Evolutionary conservation across 108 stramenopile species (phyloP).

Genomic region (Pseudonitzschia multiseries): DNA sequence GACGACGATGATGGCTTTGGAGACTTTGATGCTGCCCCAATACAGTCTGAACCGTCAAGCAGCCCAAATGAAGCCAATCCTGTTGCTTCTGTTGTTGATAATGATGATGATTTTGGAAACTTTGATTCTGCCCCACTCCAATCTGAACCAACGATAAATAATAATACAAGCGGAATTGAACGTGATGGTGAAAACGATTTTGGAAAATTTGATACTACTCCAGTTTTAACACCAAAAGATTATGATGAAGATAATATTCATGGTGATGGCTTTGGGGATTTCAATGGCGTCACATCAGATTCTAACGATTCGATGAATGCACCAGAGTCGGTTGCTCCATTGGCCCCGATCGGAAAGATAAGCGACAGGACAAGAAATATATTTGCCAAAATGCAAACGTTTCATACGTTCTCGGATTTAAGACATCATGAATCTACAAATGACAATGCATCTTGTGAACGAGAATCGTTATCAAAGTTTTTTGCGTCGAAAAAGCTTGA

Average conservation of each 20-base stretch:
- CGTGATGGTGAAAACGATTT: conserved; percentile 17
- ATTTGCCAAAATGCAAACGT: conserved; percentile 19
- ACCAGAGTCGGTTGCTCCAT: background rate
- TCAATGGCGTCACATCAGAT: no score
- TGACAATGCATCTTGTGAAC: background rate
- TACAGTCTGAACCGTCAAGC: background rate
- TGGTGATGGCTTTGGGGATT: no score
- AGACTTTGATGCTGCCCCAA: conserved; percentile 25
- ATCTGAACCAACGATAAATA: no score
- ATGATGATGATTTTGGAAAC: conserved; percentile 6
- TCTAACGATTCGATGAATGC: no score
- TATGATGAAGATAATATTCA: conserved; percentile 1
- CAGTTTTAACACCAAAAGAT: background rate
- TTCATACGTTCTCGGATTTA: conserved; percentile 19
- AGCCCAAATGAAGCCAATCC: background rate
- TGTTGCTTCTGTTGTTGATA: no score
- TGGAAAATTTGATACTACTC: conserved; percentile 16
- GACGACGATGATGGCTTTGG: background rate
- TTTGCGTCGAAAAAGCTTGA: background rate
- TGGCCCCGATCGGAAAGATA: conserved; percentile 3
- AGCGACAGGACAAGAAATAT: conserved; percentile 10
- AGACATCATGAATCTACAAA: background rate
- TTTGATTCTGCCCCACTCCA: background rate
- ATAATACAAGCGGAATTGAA: no score
- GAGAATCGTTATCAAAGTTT: background rate